Base-by-base conservation (phyloP, 768 basidiomycete genomes). In the Tulasnella sp. region DNA sequence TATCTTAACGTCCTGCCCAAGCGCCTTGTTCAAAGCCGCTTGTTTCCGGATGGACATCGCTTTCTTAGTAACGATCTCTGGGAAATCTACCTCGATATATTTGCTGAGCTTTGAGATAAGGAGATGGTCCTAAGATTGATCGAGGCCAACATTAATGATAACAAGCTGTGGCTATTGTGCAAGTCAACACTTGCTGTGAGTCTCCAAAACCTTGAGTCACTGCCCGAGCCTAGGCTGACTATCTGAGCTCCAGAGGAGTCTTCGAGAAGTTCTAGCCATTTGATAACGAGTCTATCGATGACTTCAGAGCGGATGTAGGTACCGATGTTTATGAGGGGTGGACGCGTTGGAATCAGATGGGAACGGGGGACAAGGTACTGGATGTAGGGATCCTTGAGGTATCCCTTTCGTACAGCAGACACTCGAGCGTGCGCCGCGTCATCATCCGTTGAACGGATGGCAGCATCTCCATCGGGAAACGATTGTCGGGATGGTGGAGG, bases 121-220 rank as follows among this genome's bases (percentile, higher is more conserved):
- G 32, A 83, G 80, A 17, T 89, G 85, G 29, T 87, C 84, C 91
- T 93, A 81, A 73, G 80, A 80, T 76, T 76, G 22, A 76, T 75
- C 69, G 12, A 41, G 26, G 70, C 22, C 7, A 39, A 42, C 67
- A n/a, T 69, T 26, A 66, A 35, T 41, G 12, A 36, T 4, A 37
- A 36, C 8, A 22, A 39, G n/a, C 39, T 39, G 22, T 19, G 42
- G 22, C 41, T 65, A 29, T n/a, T n/a, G n/a, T 19, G 11, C 52
- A 59, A 59, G 52, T 59, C 14, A 17, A 59, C n/a, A n/a, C 90
- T 81, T 81, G 93, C 94, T 82, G 84, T 85, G 76, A 96, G 82
- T 71, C 95, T 84, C 95, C 96, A 99, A 79, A 92, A 98, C 69
- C 97, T 83, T 2, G 94, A 94, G 81, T 99, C 97, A 76, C 93